Evolutionary conservation across 441 rosid genomes (phyloP).

Genomic region (Breynia disticha): DNA sequence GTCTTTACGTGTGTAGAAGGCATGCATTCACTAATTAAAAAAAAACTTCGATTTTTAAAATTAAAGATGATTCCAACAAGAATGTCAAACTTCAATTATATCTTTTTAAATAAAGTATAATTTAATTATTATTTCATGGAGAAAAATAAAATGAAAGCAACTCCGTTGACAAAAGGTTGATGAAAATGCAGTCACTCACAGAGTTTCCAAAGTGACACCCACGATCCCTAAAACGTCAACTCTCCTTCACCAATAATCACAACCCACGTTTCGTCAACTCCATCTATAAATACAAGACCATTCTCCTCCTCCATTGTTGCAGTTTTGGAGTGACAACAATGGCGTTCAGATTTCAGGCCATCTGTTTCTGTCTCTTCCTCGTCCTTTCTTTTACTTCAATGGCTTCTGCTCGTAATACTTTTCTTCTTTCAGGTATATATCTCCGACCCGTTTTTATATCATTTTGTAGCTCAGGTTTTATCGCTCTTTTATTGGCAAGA

Average conservation of each 20-base stretch:
- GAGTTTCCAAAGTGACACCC: slow-evolving; percentile 8
- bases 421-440: slow-evolving; percentile 33
- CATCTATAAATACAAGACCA: slow-evolving; percentile 10
- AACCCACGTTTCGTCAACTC: slow-evolving; percentile 3
- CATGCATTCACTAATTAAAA: too few species aligned
- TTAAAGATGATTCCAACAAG: too few species aligned
- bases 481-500: too few species aligned
- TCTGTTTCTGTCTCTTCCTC: slow-evolving; percentile 19
- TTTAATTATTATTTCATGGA: too few species aligned
- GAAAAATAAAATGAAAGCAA: too few species aligned
- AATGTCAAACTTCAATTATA: too few species aligned
- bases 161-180: background rate
- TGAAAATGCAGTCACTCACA: slow-evolving; percentile 5
- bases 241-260: background rate
- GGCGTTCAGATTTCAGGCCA: slow-evolving; percentile 2
- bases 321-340: background rate
- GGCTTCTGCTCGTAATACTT: slow-evolving; percentile 30
- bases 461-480: too few species aligned
- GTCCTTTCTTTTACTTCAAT: slow-evolving; percentile 22
- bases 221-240: slow-evolving; percentile 16
- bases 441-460: background rate
- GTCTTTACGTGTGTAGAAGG: too few species aligned
- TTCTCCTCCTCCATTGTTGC: too few species aligned
- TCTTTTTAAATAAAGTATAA: too few species aligned
- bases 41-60: too few species aligned